phyloP scores from a whole-genome alignment of 2,329 filamentous ascomycete species.

The Periconia digitata region DNA sequence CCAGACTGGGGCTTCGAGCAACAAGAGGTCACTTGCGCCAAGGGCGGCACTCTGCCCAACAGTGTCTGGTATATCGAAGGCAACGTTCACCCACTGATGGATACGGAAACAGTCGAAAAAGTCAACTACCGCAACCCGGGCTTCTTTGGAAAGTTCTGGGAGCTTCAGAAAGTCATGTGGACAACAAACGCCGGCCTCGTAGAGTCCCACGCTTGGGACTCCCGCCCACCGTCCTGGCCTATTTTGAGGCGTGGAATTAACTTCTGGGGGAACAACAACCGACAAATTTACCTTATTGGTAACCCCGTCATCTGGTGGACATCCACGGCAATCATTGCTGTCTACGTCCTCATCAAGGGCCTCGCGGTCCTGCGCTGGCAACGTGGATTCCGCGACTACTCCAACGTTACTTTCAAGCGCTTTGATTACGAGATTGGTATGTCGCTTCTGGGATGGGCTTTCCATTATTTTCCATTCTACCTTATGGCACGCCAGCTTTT shows the following conservation, averaged over 20 bases:
- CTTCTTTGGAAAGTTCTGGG: constrained; percentile 97
- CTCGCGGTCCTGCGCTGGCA: constrained; percentile 91
- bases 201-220: constrained; percentile 98
- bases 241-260: constrained; percentile 93
- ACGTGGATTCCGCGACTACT: constrained; percentile 85
- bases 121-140: constrained; percentile 95
- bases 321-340: constrained; percentile 72
- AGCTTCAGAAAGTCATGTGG: constrained; percentile 99
- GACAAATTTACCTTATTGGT: constrained; percentile 94
- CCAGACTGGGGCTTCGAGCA: constrained; percentile 98
- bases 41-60: constrained; percentile 88
- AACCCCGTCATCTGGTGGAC: constrained; percentile 91
- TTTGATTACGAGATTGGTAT: constrained; percentile 97
- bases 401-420: constrained; percentile 80
- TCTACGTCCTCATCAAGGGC: constrained; percentile 84
- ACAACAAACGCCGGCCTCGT: constrained; percentile 94
- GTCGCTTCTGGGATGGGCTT: constrained; percentile 87
- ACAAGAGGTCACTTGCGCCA: constrained; percentile 97
- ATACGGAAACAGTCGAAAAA: constrained; percentile 67
- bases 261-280: constrained; percentile 91
- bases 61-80: constrained; percentile 95
- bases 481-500: constrained; percentile 98
- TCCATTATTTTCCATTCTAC: constrained; percentile 99
- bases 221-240: constrained; percentile 90
- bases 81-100: constrained; percentile 57